Evolutionary conservation across 2,329 filamentous ascomycete species (phyloP).

Genomic region (Alternaria arborescens): DNA sequence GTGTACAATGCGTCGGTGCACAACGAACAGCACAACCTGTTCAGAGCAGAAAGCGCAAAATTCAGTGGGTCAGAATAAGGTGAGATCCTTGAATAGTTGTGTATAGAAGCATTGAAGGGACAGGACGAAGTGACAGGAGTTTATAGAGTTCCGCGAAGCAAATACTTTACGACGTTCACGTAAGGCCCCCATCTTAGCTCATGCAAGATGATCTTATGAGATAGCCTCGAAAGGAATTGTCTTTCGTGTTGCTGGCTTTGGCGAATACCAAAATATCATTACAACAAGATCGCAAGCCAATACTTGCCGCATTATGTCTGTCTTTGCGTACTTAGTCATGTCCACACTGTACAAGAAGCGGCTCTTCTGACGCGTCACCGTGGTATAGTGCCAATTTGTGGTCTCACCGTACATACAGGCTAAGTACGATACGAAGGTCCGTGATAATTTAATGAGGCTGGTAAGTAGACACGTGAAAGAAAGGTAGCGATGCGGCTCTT

Average conservation of each 20-base stretch:
- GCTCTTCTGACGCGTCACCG: background rate
- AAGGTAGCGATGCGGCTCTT: conserved; percentile 2
- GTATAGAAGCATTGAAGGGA: too few relatives aligned
- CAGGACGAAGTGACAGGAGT: too few relatives aligned
- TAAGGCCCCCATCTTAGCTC: too few relatives aligned
- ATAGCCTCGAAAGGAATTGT: background rate
- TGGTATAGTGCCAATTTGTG: background rate
- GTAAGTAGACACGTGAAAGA: background rate
- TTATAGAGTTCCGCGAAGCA: background rate
- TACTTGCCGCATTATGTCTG: background rate
- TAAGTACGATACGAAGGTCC: background rate
- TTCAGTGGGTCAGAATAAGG: background rate
- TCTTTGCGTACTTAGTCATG: background rate
- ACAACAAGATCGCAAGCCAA: background rate
- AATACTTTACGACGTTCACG: background rate
- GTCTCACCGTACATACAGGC: background rate
- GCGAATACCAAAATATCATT: background rate
- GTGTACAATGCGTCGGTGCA: background rate
- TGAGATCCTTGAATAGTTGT: background rate
- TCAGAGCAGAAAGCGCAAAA: background rate
- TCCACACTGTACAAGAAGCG: background rate
- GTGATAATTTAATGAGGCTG: background rate
- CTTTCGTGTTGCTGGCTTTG: background rate
- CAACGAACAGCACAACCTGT: background rate
- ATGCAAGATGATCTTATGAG: background rate